Conservation (phyloP, 768 basidiomycete species). For the Boletus subcaerulescens region DNA sequence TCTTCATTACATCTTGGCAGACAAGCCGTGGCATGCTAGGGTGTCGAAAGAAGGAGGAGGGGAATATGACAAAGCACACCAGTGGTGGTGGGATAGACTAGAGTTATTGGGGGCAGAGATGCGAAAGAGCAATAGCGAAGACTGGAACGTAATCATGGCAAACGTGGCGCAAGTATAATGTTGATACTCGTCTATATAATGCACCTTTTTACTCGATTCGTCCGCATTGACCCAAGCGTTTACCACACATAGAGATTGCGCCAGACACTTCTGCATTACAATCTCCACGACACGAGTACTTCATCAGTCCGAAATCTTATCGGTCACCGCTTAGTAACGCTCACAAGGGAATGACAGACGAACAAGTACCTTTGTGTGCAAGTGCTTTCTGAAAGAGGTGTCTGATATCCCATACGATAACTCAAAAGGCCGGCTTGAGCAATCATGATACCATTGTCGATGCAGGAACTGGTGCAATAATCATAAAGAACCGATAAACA, state of each 20-base stretch:
- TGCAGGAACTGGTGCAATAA: slow-evolving; percentile 77
- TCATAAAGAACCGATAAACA: background rate
- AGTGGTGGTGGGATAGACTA: slow-evolving; percentile 82
- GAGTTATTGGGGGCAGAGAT: slow-evolving; percentile 42
- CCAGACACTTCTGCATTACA: slow-evolving; percentile 1
- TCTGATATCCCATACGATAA: slow-evolving; percentile 85
- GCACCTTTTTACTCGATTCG: background rate
- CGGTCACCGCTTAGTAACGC: slow-evolving; percentile 7
- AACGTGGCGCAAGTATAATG: slow-evolving; percentile 38
- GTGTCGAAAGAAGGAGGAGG: slow-evolving; percentile 38
- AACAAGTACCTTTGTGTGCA: slow-evolving; percentile 79
- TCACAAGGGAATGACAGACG: background rate
- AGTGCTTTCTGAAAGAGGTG: slow-evolving; percentile 72
- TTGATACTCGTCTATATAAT: background rate
- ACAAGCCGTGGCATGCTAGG: slow-evolving; percentile 81
- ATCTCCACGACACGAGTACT: slow-evolving; percentile 88
- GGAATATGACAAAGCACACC: slow-evolving; percentile 52
- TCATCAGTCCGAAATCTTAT: slow-evolving; percentile 90
- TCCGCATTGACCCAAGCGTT: background rate
- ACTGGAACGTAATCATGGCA: slow-evolving; percentile 49
- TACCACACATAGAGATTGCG: background rate
- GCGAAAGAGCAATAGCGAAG: slow-evolving; percentile 41
- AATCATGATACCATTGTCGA: slow-evolving; percentile 99
- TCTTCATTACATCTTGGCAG: slow-evolving; percentile 81
- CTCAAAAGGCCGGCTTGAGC: slow-evolving; percentile 94